A percentile compares a stretch with the other conserved stretches of the same genome.
Evolutionary conservation across 306 rosid genomes (phyloP).

Genomic region (Gillenia trifoliata): DNA sequence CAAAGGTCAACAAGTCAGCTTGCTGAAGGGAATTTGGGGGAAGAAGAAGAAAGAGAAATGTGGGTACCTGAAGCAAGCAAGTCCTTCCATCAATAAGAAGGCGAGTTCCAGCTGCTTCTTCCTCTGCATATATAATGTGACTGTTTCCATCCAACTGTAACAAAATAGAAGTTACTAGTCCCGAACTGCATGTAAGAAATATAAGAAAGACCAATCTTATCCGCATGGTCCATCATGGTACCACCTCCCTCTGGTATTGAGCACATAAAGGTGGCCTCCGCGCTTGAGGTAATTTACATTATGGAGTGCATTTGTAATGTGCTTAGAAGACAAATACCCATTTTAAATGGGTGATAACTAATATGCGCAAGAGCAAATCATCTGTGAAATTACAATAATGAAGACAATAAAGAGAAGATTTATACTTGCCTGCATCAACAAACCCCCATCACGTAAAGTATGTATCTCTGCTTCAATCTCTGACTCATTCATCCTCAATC

Average conservation of each 20-base stretch:
- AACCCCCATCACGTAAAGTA: conserved; percentile 96
- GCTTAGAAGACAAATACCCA: background rate
- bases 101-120: conserved; percentile 99
- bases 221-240: no score
- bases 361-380: conserved; percentile 2
- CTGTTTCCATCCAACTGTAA: conserved; percentile 96
- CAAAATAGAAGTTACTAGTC: conserved; percentile 27
- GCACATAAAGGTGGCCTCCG: no score
- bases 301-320: background rate
- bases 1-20: conserved; percentile 27
- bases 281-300: background rate
- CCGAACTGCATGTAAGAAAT: background rate
- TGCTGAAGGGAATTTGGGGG: background rate
- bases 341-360: background rate
- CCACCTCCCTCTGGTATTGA: no score
- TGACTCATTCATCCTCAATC: conserved; percentile 66
- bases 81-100: conserved; percentile 99
- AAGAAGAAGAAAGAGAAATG: conserved; percentile 14
- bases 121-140: conserved; percentile 95
- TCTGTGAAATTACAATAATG: background rate
- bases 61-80: conserved; percentile 94
- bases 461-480: conserved; percentile 96
- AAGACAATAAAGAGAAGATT: conserved; percentile 17
- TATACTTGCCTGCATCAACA: conserved; percentile 94
- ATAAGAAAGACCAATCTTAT: no score